Base-by-base conservation (phyloP, 2,329 filamentous ascomycete species). In the Neonectria ditissima region DNA sequence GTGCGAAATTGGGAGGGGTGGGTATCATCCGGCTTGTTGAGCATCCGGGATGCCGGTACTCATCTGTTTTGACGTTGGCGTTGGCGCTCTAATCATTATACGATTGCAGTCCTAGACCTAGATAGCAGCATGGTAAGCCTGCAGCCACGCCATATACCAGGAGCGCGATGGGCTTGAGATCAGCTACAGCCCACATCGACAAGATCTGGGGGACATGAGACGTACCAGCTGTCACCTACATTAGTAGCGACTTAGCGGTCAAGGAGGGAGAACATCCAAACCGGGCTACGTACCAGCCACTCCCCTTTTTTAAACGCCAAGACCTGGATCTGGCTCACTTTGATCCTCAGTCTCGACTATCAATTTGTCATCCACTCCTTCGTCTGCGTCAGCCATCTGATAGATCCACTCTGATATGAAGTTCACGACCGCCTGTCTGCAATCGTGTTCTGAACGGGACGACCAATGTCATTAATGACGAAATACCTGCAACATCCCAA, bases 21-120 rank as follows among this genome's bases (percentile, higher is more conserved):
- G 71, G 65, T 68, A 59, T 66, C 54, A 63, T 47, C 65, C 69
- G 70, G 70, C 66, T 73, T 64, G 64, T 63, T 61, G 60, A 68
- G 69, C 72, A 73, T 73, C 71, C 71, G 71, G 71, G 50, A 73
- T 73, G 63, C 69, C 65, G 68, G 70, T 72, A 72, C 67, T 61
- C 44, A 53, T 67, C 60, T 62, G 48, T 50, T 62, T 62, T 53
- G 59, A 56, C 43, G 50, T 55, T 60, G 57, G 59, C 48, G 59
- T 32, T 56, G 59, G 59, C 59, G 59, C 55, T 50, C 37, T 44
- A 55, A 51, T 61, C 28, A 34, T 39, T 70, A 59, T 66, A 60
- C 55, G 34, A 63, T 61, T 41, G 50, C 55, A 37, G 62, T 41
- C 41, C 30, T 43, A 54, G 51, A 34, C 59, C 59, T 57, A 18